phyloP scores from a whole-genome alignment of 176 grass and related monocot genomes.

The Bromus sterilis region DNA sequence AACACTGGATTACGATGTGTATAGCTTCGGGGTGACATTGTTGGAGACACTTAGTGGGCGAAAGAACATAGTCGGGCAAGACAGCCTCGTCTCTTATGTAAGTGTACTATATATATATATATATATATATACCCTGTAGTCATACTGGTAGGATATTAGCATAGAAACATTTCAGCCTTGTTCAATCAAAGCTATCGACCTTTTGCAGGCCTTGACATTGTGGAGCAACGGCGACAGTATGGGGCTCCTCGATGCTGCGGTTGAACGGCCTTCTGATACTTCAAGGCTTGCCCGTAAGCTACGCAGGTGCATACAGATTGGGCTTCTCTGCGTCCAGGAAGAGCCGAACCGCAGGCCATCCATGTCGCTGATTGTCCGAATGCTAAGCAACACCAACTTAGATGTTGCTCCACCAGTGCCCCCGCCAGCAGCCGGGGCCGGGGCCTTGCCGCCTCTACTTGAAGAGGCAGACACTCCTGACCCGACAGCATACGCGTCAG shows the following conservation, averaged over 20 bases:
- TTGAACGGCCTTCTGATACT: not conserved
- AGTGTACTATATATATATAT: not conserved
- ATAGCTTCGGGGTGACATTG: not conserved
- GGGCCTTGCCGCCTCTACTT: not conserved
- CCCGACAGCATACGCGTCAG: not conserved
- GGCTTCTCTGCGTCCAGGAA: slow-evolving; percentile 41
- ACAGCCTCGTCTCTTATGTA: not conserved
- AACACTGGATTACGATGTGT: not conserved
- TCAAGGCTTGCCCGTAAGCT: not conserved
- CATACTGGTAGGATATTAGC: not conserved
- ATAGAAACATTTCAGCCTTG: not conserved
- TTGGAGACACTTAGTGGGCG: not conserved
- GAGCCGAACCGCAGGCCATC: slow-evolving; percentile 12
- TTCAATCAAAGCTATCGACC: not conserved
- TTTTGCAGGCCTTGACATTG: slow-evolving; percentile 21
- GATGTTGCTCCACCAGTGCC: not conserved
- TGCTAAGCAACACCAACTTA: slow-evolving; percentile 13
- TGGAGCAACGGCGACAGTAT: not conserved
- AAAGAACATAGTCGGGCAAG: not conserved
- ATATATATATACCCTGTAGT: too few relatives aligned
- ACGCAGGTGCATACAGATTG: slow-evolving; percentile 35
- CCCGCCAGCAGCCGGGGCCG: not conserved
- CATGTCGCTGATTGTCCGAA: slow-evolving; percentile 6
- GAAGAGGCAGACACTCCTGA: not conserved
- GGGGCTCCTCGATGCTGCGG: slow-evolving; percentile 14